Base-by-base conservation (phyloP, 1,284 basidiomycete species). In the Pseudozyma tsukubaensis region DNA sequence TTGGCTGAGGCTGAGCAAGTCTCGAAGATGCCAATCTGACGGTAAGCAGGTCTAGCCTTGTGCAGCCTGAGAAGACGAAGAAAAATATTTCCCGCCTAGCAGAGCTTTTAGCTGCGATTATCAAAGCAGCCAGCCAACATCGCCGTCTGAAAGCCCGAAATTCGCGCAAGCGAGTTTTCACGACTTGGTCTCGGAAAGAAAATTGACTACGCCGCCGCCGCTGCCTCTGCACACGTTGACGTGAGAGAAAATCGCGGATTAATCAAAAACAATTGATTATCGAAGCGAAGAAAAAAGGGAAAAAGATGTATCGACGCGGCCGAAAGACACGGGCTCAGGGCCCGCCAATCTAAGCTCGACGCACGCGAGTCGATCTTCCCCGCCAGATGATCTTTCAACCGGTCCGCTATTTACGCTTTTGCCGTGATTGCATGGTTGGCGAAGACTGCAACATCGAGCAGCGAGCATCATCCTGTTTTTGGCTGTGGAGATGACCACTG, bases 341-440 rank as follows among this genome's bases (percentile, higher is more conserved):
- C 42, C 21, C 12, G 18, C 18, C 8, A 45, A 67, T 67, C 64
- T 67, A 67, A 67, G 57, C 53, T 60, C 40, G 64, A 67, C 64
- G 64, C 64, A 59, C 8, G 39, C 56, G 32, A 45, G 35, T 42
- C 45, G 42, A 57, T 42, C 35, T 21, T 29, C 37, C 56, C 18
- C 42, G 42, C 56, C 39, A 12, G 45, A 19, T 19, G n/a, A n/a
- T 39, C 10, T 12, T 48, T 24, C n/a, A 18, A 43, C 55, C 47
- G 55, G 55, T 40, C 55, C 55, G 55, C 47, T n/a, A 4, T 48
- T 50, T 42, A 7, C 19, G 29, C 39, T 40, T 14, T 36, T 47
- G 57, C 34, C 39, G 47, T 48, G n/a, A n/a, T n/a, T n/a, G n/a
- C n/a, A n/a, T n/a, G n/a, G n/a, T n/a, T n/a, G n/a, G n/a, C n/a